Percentiles rank a stretch among this genome's conserved stretches.
Evolutionary conservation across 208 protist species (phyloP).

Genomic region (Polymyxa betae): DNA sequence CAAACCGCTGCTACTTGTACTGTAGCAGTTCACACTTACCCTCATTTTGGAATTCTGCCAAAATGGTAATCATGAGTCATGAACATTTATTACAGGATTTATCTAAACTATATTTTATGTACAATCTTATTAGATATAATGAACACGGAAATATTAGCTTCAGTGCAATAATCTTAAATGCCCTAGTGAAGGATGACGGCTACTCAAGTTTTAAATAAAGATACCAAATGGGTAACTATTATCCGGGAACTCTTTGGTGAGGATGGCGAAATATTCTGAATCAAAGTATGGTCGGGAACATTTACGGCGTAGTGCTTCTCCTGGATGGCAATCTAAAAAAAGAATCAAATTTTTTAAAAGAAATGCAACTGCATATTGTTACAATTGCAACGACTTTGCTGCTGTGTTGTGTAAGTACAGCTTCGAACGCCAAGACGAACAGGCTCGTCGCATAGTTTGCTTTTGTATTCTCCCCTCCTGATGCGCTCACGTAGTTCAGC

Average conservation of each 20-base stretch:
- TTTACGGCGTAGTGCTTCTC: slow-evolving; percentile 7
- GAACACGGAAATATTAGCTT: too few species aligned
- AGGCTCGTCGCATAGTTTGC: slow-evolving; percentile 51
- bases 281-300: slow-evolving; percentile 26
- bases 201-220: slow-evolving; percentile 23
- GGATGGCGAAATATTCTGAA: slow-evolving; percentile 33
- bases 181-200: too few species aligned
- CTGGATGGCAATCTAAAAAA: slow-evolving; percentile 15
- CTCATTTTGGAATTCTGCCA: too few species aligned
- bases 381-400: slow-evolving; percentile 54
- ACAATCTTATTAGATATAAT: too few species aligned
- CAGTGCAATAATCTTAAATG: too few species aligned
- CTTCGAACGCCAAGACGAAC: slow-evolving; percentile 11
- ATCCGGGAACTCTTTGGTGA: slow-evolving; percentile 12
- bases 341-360: background rate
- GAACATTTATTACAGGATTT: too few species aligned
- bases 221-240: slow-evolving; percentile 44
- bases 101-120: too few species aligned
- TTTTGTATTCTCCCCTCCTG: slow-evolving; percentile 8
- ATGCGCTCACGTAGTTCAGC: background rate
- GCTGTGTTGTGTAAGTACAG: slow-evolving; percentile 31
- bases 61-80: too few species aligned
- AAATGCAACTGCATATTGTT: background rate
- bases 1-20: too few species aligned
- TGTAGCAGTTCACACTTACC: too few species aligned